phyloP scores from a whole-genome alignment of 345 rosid genomes.

The Hypericum androsaemum region DNA sequence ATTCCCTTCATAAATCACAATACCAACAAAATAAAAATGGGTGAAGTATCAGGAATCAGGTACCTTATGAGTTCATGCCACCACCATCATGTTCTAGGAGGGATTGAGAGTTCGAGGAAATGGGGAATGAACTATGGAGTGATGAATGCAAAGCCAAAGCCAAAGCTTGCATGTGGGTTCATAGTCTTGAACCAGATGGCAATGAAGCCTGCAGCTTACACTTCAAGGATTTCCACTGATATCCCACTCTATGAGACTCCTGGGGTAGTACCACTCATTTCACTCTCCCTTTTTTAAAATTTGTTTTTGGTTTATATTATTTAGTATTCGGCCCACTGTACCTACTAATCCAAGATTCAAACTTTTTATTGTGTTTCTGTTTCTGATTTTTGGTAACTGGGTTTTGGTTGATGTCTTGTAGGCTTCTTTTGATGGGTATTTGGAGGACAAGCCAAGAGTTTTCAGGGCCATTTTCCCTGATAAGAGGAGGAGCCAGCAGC shows the following conservation, averaged over 20 bases:
- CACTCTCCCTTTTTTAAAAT: constrained; percentile 1
- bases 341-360: too few species aligned
- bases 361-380: neutral
- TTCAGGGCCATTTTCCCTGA: constrained; percentile 82
- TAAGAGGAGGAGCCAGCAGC: constrained; percentile 44
- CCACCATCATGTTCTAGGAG: too few species aligned
- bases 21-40: too few species aligned
- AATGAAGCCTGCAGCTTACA: constrained; percentile 42
- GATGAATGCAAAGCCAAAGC: constrained; percentile 7
- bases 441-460: constrained; percentile 69
- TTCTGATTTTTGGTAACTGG: neutral
- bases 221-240: constrained; percentile 64
- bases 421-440: constrained; percentile 79
- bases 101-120: too few species aligned
- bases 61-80: too few species aligned
- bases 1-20: too few species aligned
- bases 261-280: constrained; percentile 34
- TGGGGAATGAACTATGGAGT: too few species aligned
- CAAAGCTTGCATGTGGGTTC: neutral
- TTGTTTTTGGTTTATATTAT: too few species aligned
- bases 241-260: constrained; percentile 73
- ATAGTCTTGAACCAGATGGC: constrained; percentile 24
- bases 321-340: too few species aligned
- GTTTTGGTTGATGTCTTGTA: constrained; percentile 15
- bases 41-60: too few species aligned